Conservation (phyloP, 108 stramenopile genomes). For the Skeletonema tropicum region DNA sequence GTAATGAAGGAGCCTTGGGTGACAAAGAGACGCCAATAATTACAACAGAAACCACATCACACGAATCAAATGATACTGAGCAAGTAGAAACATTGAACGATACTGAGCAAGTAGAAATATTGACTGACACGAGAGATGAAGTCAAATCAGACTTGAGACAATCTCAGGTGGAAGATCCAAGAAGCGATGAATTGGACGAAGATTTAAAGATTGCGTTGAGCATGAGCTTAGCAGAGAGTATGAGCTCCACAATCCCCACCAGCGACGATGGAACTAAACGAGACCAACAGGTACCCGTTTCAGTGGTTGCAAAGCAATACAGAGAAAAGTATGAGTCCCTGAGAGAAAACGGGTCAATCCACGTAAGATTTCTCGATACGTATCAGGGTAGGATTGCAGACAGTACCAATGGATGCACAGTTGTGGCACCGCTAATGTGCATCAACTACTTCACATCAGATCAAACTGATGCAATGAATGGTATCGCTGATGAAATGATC, state of each 20-base stretch:
- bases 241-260: not conserved
- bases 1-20: not conserved
- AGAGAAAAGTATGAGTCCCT: slow-evolving; percentile 58
- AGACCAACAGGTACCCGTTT: slow-evolving; percentile 12
- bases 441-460: slow-evolving; percentile 55
- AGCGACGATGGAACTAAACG: slow-evolving; percentile 6
- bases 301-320: slow-evolving; percentile 36
- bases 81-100: too few species aligned
- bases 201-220: slow-evolving; percentile 58
- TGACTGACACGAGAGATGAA: not conserved
- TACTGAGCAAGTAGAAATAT: too few species aligned
- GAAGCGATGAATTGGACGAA: not conserved
- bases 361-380: slow-evolving; percentile 62
- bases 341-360: slow-evolving; percentile 30
- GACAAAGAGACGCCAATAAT: not conserved
- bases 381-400: slow-evolving; percentile 73
- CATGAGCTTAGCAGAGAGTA: slow-evolving; percentile 39
- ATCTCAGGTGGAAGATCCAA: not conserved
- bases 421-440: slow-evolving; percentile 69
- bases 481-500: slow-evolving; percentile 60
- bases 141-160: not conserved
- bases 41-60: not conserved
- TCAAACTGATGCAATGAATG: slow-evolving; percentile 9
- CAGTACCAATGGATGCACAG: slow-evolving; percentile 74
- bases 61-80: too few species aligned